These are phyloP conservation scores for Tolypocladium ovalisporum DNA, from an alignment of 2,329 filamentous ascomycete genomes.

Conservation along the genomic window DNA sequence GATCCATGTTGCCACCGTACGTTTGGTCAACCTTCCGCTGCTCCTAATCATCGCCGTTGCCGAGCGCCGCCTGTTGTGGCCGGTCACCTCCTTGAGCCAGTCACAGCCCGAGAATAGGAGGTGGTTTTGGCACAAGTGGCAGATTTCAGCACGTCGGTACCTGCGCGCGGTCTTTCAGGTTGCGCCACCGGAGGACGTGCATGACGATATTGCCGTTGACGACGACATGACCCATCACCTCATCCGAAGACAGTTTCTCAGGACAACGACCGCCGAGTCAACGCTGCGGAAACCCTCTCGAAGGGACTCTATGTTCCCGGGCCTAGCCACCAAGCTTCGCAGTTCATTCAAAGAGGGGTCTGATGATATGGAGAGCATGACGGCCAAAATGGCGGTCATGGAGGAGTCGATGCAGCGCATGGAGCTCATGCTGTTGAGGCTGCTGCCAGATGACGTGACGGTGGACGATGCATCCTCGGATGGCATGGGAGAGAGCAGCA, in stretches of 20 bases:
- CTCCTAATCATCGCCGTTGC: constrained; percentile 59
- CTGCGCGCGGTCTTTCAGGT: constrained; percentile 64
- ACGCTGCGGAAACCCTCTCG: constrained; percentile 25
- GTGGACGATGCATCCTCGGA: constrained; percentile 14
- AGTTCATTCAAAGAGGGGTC: constrained; percentile 33
- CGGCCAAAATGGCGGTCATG: constrained; percentile 33
- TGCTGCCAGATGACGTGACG: constrained; percentile 21
- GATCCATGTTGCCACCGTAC: constrained; percentile 69
- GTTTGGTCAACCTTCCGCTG: constrained; percentile 64
- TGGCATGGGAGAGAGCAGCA: constrained; percentile 17
- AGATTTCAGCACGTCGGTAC: constrained; percentile 61
- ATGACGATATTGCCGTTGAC: constrained; percentile 46
- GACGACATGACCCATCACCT: constrained; percentile 48
- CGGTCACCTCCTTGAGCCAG: constrained; percentile 9
- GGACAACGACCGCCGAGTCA: constrained; percentile 28
- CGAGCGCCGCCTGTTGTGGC: constrained; percentile 62
- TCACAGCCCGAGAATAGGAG: constrained; percentile 16
- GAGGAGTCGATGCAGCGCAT: constrained; percentile 39
- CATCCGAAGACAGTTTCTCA: constrained; percentile 44
- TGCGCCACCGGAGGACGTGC: constrained; percentile 51
- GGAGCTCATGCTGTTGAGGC: constrained; percentile 31
- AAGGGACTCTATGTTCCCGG: constrained; percentile 47
- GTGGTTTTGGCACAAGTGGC: constrained; percentile 56
- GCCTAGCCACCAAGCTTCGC: constrained; percentile 35
- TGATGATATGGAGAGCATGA: constrained; percentile 32